Conservation (phyloP, 345 rosid species). For the Linum trigynum region DNA sequence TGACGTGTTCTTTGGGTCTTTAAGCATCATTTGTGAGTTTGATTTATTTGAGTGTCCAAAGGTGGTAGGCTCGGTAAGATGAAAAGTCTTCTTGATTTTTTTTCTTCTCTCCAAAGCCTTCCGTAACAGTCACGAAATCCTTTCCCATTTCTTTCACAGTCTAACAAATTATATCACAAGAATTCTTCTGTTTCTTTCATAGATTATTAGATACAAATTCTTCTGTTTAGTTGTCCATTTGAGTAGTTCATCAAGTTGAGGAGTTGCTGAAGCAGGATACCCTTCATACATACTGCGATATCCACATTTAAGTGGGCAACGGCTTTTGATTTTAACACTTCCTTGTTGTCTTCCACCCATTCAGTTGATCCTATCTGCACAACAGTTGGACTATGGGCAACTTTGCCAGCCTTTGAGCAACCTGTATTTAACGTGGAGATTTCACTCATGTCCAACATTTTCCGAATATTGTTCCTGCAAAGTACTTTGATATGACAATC, state of each 20-base stretch:
- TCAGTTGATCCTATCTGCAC: conserved; percentile 81
- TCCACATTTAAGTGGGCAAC: conserved; percentile 79
- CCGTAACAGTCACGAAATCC: too few relatives aligned
- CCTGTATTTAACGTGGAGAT: conserved; percentile 23
- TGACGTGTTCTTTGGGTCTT: conserved; percentile 66
- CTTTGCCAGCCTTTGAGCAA: conserved; percentile 57
- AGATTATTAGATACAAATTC: neutral
- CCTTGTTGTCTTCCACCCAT: conserved; percentile 88
- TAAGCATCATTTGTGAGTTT: conserved; percentile 28
- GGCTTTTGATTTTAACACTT: conserved; percentile 51
- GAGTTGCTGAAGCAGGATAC: conserved; percentile 60
- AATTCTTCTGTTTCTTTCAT: too few relatives aligned
- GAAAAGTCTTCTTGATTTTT: neutral
- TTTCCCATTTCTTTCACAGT: too few relatives aligned
- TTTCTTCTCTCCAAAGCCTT: too few relatives aligned
- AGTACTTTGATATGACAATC: neutral
- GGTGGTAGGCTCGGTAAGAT: conserved; percentile 11
- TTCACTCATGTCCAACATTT: conserved; percentile 1
- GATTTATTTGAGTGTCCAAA: conserved; percentile 4
- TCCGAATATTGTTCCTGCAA: neutral
- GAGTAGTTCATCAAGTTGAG: conserved; percentile 69
- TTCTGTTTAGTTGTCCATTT: conserved; percentile 53
- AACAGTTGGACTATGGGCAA: conserved; percentile 19
- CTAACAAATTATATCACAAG: too few relatives aligned
- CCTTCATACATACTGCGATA: conserved; percentile 47